These are phyloP conservation scores for Annulohypoxylon moriforme DNA, from an alignment of 495 filamentous ascomycete genomes.

Conservation along the genomic window DNA sequence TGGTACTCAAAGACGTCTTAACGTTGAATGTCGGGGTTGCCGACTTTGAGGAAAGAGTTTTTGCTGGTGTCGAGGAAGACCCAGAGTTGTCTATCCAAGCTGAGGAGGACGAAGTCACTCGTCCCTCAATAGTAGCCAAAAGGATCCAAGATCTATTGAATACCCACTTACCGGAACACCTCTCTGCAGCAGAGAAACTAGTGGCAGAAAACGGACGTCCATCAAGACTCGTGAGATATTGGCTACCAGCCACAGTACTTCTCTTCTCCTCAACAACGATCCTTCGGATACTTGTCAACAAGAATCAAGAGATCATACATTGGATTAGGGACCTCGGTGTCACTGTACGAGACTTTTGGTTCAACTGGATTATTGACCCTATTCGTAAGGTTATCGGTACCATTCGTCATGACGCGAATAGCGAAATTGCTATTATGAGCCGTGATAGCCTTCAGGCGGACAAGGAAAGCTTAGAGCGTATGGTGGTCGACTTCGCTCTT, in stretches of 20 bases:
- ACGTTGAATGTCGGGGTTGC: slow-evolving; percentile 63
- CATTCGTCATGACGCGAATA: slow-evolving; percentile 88
- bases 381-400: slow-evolving; percentile 84
- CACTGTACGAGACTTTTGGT: slow-evolving; percentile 89
- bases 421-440: slow-evolving; percentile 96
- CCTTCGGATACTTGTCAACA: slow-evolving; percentile 76
- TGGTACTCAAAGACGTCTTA: slow-evolving; percentile 72
- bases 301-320: slow-evolving; percentile 74
- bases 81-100: slow-evolving; percentile 60
- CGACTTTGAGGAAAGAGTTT: slow-evolving; percentile 82
- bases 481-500: slow-evolving; percentile 94
- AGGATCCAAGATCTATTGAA: slow-evolving; percentile 76
- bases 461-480: slow-evolving; percentile 89
- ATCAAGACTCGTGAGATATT: slow-evolving; percentile 81
- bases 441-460: slow-evolving; percentile 89
- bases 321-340: slow-evolving; percentile 81
- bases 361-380: slow-evolving; percentile 94
- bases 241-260: slow-evolving; percentile 76
- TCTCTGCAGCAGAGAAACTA: slow-evolving; percentile 57
- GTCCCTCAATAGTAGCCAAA: slow-evolving; percentile 70
- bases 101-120: slow-evolving; percentile 49
- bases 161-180: slow-evolving; percentile 68
- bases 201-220: slow-evolving; percentile 77
- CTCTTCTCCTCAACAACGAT: slow-evolving; percentile 84
- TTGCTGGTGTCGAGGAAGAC: slow-evolving; percentile 71